phyloP scores from a whole-genome alignment of 1,284 basidiomycete genomes.

The Papiliotrema fonsecae region DNA sequence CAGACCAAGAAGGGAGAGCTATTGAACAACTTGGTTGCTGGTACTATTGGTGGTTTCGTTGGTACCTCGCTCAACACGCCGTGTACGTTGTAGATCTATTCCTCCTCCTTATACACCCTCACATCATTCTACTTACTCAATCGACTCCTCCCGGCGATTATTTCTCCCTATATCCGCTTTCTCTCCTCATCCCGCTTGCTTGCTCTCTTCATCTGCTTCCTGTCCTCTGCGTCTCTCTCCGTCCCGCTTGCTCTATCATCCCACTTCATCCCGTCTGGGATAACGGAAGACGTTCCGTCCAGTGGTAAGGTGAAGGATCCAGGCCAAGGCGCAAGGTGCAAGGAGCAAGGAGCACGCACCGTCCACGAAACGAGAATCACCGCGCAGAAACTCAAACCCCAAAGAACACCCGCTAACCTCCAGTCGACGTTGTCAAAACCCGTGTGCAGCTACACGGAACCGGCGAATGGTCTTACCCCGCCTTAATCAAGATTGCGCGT shows the following conservation, averaged over 20 bases:
- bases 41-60: constrained; percentile 82
- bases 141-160: not conserved
- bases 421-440: constrained; percentile 82
- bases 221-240: too few relatives aligned
- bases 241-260: too few relatives aligned
- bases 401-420: constrained; percentile 5
- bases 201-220: too few relatives aligned
- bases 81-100: constrained; percentile 31
- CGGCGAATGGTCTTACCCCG: constrained; percentile 61
- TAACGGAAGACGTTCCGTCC: too few relatives aligned
- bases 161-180: not conserved
- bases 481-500: constrained; percentile 69
- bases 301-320: too few relatives aligned
- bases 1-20: constrained; percentile 68
- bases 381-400: too few relatives aligned
- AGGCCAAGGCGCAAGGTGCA: too few relatives aligned
- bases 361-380: too few relatives aligned
- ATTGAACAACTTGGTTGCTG: constrained; percentile 88
- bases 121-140: not conserved
- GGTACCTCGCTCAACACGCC: constrained; percentile 59
- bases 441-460: constrained; percentile 87
- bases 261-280: too few relatives aligned
- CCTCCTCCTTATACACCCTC: not conserved
- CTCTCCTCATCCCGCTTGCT: not conserved
- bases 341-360: too few relatives aligned